These are phyloP conservation scores for Sugiyamaella mastotermitis DNA, from an alignment of 805 yeast genomes.

Conservation along the genomic window DNA sequence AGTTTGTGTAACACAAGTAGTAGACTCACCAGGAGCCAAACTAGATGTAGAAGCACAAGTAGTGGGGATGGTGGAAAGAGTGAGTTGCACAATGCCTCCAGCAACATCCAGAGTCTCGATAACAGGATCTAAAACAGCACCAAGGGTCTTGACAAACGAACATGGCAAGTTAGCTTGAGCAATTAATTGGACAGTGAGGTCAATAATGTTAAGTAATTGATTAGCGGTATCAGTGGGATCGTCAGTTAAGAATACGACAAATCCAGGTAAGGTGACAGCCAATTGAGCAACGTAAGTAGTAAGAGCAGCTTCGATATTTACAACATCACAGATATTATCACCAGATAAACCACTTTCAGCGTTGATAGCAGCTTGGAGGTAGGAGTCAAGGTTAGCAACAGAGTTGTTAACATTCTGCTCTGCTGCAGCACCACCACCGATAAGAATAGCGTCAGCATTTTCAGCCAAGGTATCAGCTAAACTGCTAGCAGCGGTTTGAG, in stretches of 20 bases:
- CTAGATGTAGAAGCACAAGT: constrained; percentile 3
- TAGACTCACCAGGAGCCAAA: constrained; percentile 1
- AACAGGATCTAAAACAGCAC: constrained; percentile 2
- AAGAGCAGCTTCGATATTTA: constrained; percentile 4
- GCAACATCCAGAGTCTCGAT: constrained; percentile 1
- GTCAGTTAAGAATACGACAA: constrained; percentile 1
- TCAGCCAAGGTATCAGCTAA: constrained; percentile 1
- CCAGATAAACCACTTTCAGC: constrained; percentile 1
- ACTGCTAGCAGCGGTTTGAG: constrained; percentile 4
- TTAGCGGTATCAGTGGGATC: constrained; percentile 7
- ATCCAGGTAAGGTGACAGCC: constrained; percentile 3
- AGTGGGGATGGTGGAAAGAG: constrained; percentile 5
- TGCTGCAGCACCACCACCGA: not conserved
- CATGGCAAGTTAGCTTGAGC: constrained; percentile 5
- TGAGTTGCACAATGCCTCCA: not conserved
- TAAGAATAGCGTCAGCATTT: not conserved
- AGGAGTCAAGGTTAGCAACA: constrained; percentile 1
- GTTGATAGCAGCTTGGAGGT: constrained; percentile 3
- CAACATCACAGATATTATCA: constrained; percentile 2
- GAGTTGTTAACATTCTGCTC: constrained; percentile 1
- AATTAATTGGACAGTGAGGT: constrained; percentile 3
- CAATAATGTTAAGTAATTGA: constrained; percentile 1
- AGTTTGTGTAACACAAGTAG: constrained; percentile 2
- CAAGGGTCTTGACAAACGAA: constrained; percentile 4
- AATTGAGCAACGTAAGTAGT: constrained; percentile 3